phyloP scores from a whole-genome alignment of 345 rosid species.

The Moringa oleifera region DNA sequence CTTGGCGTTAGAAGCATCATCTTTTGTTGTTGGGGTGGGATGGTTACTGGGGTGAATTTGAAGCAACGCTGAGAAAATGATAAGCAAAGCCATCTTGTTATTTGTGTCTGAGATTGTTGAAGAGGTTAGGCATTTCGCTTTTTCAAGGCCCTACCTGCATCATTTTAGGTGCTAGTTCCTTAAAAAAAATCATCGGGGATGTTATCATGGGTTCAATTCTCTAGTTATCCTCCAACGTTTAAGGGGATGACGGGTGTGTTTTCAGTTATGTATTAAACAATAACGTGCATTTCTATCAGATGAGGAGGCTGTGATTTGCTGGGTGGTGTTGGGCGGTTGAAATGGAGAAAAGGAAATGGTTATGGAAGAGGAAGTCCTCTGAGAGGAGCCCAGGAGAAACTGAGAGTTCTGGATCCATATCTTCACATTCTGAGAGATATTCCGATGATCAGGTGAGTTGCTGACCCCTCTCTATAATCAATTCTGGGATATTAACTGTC shows the following conservation, averaged over 20 bases:
- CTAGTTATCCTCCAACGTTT: conserved; percentile 4
- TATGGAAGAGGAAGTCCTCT: conserved; percentile 65
- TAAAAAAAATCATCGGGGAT: background rate
- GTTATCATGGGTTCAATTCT: conserved; percentile 4
- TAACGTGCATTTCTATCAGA: conserved; percentile 30
- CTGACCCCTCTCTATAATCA: background rate
- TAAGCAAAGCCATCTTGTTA: conserved; percentile 28
- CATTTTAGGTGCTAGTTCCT: background rate
- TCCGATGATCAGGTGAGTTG: conserved; percentile 67
- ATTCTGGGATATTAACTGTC: background rate
- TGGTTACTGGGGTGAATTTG: conserved; percentile 38
- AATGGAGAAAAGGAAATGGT: conserved; percentile 83
- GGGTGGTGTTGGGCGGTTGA: conserved; percentile 13
- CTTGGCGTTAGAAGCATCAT: conserved; percentile 10
- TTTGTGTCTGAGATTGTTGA: conserved; percentile 16
- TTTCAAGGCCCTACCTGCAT: conserved; percentile 11
- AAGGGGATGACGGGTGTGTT: conserved; percentile 6
- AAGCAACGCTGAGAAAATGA: conserved; percentile 48
- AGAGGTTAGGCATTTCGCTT: conserved; percentile 24
- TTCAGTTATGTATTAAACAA: conserved; percentile 10
- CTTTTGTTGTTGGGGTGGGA: conserved; percentile 28
- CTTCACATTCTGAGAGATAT: conserved; percentile 65
- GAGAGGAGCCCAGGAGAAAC: conserved; percentile 74
- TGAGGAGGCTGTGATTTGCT: conserved; percentile 30
- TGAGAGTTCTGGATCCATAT: conserved; percentile 64